Conservation (phyloP, 164 flowering plant species). For the Tetracentron sinense region DNA sequence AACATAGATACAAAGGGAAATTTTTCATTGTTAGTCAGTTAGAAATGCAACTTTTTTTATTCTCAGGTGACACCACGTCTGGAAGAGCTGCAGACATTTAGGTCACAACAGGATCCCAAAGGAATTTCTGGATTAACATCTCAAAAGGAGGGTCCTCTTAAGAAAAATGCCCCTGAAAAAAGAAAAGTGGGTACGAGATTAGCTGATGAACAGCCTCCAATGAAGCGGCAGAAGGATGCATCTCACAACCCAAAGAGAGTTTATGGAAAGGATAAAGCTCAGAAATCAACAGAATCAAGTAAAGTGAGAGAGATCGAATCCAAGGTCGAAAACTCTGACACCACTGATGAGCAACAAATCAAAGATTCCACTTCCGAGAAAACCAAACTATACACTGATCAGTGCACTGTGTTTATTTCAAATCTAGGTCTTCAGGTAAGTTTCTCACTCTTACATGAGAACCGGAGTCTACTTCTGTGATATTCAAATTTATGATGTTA, state of each 20-base stretch:
- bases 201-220: constrained; percentile 44
- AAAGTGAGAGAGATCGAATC: constrained; percentile 15
- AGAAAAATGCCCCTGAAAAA: constrained; percentile 51
- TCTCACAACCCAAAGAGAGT: constrained; percentile 23
- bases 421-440: constrained; percentile 64
- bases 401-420: constrained; percentile 89
- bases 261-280: constrained; percentile 19
- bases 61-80: constrained; percentile 79
- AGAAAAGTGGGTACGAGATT: constrained; percentile 46
- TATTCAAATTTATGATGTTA: constrained; percentile 5
- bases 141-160: constrained; percentile 27
- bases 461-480: not conserved
- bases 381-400: constrained; percentile 41
- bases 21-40: not conserved
- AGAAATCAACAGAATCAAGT: constrained; percentile 26
- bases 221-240: constrained; percentile 55
- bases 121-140: constrained; percentile 24
- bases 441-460: constrained; percentile 5
- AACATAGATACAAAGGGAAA: too few species aligned
- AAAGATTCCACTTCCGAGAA: constrained; percentile 29
- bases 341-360: constrained; percentile 24
- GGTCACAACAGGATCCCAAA: constrained; percentile 62
- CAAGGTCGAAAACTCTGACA: constrained; percentile 19
- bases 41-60: too few species aligned
- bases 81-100: constrained; percentile 61